These are phyloP conservation scores for Lentinus tigrinus DNA, from an alignment of 768 basidiomycete genomes.

Conservation along the genomic window DNA sequence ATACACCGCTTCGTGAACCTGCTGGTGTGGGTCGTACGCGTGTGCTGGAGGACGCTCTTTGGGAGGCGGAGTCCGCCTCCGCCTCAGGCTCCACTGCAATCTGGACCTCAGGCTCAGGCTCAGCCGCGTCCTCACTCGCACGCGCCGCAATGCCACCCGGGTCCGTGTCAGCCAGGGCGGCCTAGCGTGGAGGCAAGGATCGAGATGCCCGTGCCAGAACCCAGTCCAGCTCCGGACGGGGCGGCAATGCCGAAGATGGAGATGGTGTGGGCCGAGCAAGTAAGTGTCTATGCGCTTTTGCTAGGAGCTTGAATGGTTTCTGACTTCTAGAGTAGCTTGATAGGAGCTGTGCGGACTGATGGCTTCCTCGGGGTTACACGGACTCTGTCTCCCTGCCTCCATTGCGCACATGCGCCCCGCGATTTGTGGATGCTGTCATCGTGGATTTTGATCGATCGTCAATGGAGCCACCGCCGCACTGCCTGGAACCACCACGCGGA, in stretches of 20 bases:
- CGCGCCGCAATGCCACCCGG: not conserved
- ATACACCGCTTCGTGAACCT: constrained; percentile 25
- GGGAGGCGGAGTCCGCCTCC: not conserved
- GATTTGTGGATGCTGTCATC: no score
- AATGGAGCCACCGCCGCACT: no score
- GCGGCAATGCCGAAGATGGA: not conserved
- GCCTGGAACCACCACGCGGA: no score
- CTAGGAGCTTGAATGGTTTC: no score
- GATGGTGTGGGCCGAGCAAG: not conserved
- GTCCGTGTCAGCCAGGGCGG: not conserved
- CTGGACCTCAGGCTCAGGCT: not conserved
- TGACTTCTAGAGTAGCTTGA: no score
- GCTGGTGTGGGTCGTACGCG: constrained; percentile 17
- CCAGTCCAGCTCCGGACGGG: not conserved
- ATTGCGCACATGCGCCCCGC: no score
- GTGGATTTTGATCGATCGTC: no score
- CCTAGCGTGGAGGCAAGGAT: not conserved
- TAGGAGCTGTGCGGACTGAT: no score
- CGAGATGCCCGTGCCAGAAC: constrained; percentile 5
- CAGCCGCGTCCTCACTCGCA: not conserved
- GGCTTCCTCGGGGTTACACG: no score
- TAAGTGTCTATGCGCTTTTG: no score
- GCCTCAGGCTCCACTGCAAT: not conserved
- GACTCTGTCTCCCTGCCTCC: no score
- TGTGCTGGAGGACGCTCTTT: constrained; percentile 1